A percentile compares a stretch with the other conserved stretches of the same genome.
Conservation (phyloP, 2,329 filamentous ascomycete species). For the Ophiostoma ips region DNA sequence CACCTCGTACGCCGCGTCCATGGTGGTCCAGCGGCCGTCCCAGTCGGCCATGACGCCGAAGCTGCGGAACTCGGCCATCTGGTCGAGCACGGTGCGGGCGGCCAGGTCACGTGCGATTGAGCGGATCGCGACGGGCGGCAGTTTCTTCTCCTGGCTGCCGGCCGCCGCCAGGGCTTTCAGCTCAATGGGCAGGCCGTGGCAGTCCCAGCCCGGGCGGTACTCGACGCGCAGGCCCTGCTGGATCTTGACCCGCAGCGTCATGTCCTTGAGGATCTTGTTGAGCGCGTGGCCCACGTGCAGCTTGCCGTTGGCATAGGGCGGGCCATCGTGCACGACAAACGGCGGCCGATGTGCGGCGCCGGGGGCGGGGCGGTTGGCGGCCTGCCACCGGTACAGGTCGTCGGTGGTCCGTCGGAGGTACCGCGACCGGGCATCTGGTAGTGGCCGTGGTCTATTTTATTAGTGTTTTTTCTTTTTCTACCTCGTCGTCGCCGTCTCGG, state of each 20-base stretch:
- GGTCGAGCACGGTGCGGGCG: slow-evolving; percentile 50
- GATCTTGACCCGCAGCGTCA: slow-evolving; percentile 71
- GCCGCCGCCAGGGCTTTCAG: slow-evolving; percentile 58
- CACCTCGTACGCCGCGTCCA: slow-evolving; percentile 63
- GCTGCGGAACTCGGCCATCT: slow-evolving; percentile 59
- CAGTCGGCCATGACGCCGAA: slow-evolving; percentile 75
- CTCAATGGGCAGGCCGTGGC: slow-evolving; percentile 93
- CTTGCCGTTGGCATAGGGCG: slow-evolving; percentile 87
- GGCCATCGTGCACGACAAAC: slow-evolving; percentile 87
- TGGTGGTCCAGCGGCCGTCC: slow-evolving; percentile 63
- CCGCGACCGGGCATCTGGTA: slow-evolving; percentile 32
- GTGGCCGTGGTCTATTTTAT: slow-evolving; percentile 34
- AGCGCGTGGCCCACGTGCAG: slow-evolving; percentile 89
- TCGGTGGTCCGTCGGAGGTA: slow-evolving; percentile 71
- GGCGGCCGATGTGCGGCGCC: slow-evolving; percentile 28
- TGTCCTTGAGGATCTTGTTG: slow-evolving; percentile 95
- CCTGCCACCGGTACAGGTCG: slow-evolving; percentile 83
- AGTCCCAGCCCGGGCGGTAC: slow-evolving; percentile 93
- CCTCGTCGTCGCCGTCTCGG: neutral
- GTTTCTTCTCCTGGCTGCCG: slow-evolving; percentile 11
- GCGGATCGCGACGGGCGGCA: slow-evolving; percentile 45
- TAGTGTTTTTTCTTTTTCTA: neutral
- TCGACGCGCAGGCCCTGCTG: slow-evolving; percentile 61
- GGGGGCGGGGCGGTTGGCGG: slow-evolving; percentile 34
- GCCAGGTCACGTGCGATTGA: slow-evolving; percentile 52